These are phyloP conservation scores for Vickermania ingenoplastis DNA, from an alignment of 208 protist species.

Conservation along the genomic window DNA sequence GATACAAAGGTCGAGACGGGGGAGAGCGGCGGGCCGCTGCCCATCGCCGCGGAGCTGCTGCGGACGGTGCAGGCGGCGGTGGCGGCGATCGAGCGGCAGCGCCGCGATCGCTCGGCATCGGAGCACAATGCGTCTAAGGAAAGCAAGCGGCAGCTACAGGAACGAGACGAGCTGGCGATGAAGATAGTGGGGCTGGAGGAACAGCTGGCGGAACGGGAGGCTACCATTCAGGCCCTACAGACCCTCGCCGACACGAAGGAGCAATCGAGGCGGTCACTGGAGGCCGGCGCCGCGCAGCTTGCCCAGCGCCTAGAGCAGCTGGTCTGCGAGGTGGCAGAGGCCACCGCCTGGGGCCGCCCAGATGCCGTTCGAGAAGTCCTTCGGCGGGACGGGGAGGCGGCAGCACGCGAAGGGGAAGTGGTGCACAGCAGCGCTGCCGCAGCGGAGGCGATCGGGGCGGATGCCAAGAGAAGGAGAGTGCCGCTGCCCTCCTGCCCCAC, in stretches of 20 bases:
- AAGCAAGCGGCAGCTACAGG: not conserved
- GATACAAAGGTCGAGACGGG: too few species aligned
- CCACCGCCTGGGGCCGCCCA: slow-evolving; percentile 10
- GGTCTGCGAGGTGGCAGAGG: not conserved
- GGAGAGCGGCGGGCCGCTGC: not conserved
- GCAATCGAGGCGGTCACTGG: slow-evolving; percentile 7
- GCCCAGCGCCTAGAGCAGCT: not conserved
- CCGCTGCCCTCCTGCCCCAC: too few species aligned
- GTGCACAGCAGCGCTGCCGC: too few species aligned
- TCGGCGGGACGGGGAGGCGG: too few species aligned
- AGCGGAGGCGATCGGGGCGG: too few species aligned
- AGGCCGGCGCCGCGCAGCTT: not conserved
- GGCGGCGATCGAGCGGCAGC: not conserved
- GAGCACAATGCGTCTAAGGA: not conserved
- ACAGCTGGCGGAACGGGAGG: slow-evolving; percentile 1
- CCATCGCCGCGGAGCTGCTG: not conserved
- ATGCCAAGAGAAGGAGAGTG: too few species aligned
- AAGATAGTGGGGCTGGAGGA: not conserved
- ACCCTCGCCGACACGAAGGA: slow-evolving; percentile 13
- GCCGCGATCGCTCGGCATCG: not conserved
- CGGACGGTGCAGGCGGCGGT: not conserved
- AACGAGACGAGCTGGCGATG: not conserved
- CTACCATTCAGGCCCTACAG: not conserved
- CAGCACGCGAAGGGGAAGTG: too few species aligned
- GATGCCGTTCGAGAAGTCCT: slow-evolving; percentile 3